These are phyloP conservation scores for Solanum rostratum DNA, from an alignment of 257 asterid genomes.

Conservation along the genomic window DNA sequence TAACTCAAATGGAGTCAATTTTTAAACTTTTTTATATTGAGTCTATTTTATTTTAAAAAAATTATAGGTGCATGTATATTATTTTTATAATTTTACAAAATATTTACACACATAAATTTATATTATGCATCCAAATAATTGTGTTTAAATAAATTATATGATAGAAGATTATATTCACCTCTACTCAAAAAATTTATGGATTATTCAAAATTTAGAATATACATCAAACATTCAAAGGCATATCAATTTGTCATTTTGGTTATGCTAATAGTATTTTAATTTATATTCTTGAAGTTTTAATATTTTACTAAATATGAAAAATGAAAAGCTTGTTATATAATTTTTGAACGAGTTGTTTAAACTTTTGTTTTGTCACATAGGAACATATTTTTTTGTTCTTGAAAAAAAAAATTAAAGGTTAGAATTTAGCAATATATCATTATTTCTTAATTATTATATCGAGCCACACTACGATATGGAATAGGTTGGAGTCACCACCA, in stretches of 20 bases:
- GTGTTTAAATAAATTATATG: too few species aligned
- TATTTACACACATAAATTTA: too few species aligned
- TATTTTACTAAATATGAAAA: not conserved
- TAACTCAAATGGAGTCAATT: too few species aligned
- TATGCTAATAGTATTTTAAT: not conserved
- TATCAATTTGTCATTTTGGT: not conserved
- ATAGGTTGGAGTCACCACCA: not conserved
- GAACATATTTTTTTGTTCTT: not conserved
- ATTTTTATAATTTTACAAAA: too few species aligned
- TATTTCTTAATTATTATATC: not conserved
- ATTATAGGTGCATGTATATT: too few species aligned
- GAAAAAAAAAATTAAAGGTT: not conserved
- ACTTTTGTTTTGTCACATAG: not conserved
- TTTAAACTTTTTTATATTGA: too few species aligned
- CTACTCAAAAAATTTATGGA: too few species aligned
- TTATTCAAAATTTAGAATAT: not conserved
- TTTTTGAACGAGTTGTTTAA: not conserved
- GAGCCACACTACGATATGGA: not conserved
- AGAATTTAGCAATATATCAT: not conserved
- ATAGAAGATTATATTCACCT: too few species aligned
- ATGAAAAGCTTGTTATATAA: not conserved
- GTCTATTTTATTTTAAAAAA: too few species aligned
- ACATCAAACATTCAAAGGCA: not conserved
- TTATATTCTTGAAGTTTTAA: not conserved
- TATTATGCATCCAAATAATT: too few species aligned